Evolutionary conservation across 768 basidiomycete species (phyloP).

Genomic region (Chiua virens): DNA sequence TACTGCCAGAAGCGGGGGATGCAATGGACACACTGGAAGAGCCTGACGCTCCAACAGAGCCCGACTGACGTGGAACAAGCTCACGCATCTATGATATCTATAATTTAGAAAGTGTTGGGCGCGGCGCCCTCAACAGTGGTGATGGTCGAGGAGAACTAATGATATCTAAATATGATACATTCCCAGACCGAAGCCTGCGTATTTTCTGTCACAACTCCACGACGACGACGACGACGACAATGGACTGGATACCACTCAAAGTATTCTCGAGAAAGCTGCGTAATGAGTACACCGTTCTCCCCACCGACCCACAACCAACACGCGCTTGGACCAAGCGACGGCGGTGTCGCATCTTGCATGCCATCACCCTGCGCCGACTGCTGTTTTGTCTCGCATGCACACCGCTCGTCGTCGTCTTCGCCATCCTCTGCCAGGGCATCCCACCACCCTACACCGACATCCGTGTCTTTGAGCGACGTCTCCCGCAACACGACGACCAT

Average conservation of each 20-base stretch:
- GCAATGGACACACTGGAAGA: background rate
- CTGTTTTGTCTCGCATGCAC: constrained; percentile 19
- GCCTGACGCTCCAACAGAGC: background rate
- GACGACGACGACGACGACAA: background rate
- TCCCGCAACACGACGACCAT: constrained; percentile 37
- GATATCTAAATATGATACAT: too few relatives aligned
- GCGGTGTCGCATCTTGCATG: constrained; percentile 10
- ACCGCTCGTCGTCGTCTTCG: constrained; percentile 26
- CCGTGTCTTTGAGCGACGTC: constrained; percentile 32
- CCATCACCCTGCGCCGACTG: constrained; percentile 30
- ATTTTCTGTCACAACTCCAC: background rate
- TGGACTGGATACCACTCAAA: constrained; percentile 8
- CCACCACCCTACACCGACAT: constrained; percentile 41
- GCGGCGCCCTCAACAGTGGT: too few relatives aligned
- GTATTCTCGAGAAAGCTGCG: background rate
- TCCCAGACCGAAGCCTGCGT: too few relatives aligned
- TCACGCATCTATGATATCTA: too few relatives aligned
- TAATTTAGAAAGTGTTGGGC: too few relatives aligned
- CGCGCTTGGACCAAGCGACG: constrained; percentile 10
- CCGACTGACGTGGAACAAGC: background rate
- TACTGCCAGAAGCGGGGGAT: background rate
- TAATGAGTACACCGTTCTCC: constrained; percentile 12
- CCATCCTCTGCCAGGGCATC: constrained; percentile 36
- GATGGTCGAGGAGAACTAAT: too few relatives aligned
- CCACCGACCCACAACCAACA: constrained; percentile 4